Base-by-base conservation (phyloP, 2,329 filamentous ascomycete genomes). In the Fusarium sp. region DNA sequence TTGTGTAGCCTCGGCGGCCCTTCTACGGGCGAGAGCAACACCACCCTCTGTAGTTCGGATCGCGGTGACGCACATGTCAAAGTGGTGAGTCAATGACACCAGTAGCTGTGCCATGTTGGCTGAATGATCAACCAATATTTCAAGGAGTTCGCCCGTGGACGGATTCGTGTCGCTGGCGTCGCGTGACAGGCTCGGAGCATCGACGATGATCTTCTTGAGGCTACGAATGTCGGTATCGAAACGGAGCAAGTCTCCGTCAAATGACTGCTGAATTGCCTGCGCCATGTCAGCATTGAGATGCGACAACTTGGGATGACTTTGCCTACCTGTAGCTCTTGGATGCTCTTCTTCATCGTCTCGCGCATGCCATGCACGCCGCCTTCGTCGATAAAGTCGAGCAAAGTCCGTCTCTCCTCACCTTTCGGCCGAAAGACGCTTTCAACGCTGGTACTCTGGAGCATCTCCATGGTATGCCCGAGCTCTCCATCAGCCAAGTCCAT, bases 1-100 rank as follows among this genome's bases (percentile, higher is more conserved):
- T 77, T 81, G 87, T 79, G 81, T 89, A 34, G 88, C 88, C 75
- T 94, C 92, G 50, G 92, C 92, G 0, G 91, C 92, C 73, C 91
- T 92, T 60, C 90, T 88, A 13, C 92, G 90, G 7, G 92, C 93
- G 54, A 92, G 86, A 6, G 91, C 92, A 14, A 91, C 91, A 6
- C 92, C 93, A 34, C 93, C 93, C 84, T 98, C 95, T 4, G 95
- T 98, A 60, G 96, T 95, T 69, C 95, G 94, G 50, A 98, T 92
- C 1, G 96, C 96, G 1, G 93, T 96, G 16, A 97, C 94, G 82
- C 96, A 98, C 74, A 97, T 90, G 82, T 98, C 96, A 81, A 98
- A 98, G 83, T 98, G 96, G 30, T 89, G 90, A 9, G 95, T 95
- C 5, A 98, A 86, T 1, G 93, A 95, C 66, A 94, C 90, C 2